phyloP scores from a whole-genome alignment of 495 filamentous ascomycete species.

The Xylaria palmicola region DNA sequence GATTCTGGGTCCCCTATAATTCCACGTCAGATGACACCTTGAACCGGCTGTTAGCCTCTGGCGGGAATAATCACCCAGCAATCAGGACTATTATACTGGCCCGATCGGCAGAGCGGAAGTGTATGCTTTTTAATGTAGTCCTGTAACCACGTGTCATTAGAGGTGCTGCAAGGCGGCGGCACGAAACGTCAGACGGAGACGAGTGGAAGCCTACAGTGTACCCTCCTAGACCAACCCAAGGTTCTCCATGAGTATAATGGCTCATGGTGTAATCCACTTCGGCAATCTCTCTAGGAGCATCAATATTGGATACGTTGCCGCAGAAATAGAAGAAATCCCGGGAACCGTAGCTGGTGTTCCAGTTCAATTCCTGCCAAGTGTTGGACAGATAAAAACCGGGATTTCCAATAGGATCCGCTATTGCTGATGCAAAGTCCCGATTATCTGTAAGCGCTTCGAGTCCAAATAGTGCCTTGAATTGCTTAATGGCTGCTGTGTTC shows the following conservation, averaged over 20 bases:
- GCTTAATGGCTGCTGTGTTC: slow-evolving; percentile 32
- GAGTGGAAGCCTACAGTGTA: slow-evolving; percentile 1
- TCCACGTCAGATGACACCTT: not conserved
- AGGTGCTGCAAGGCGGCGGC: not conserved
- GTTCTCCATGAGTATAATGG: slow-evolving; percentile 46
- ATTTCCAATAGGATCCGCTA: slow-evolving; percentile 46
- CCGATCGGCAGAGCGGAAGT: slow-evolving; percentile 40
- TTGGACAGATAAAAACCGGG: slow-evolving; percentile 47
- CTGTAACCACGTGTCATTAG: slow-evolving; percentile 13
- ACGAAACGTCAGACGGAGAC: not conserved
- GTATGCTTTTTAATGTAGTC: slow-evolving; percentile 45
- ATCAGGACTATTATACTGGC: slow-evolving; percentile 39
- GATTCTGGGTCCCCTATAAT: slow-evolving; percentile 27
- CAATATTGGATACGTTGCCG: slow-evolving; percentile 46
- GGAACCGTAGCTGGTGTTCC: slow-evolving; percentile 35
- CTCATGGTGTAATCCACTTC: slow-evolving; percentile 41
- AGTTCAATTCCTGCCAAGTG: slow-evolving; percentile 53
- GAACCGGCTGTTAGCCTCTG: not conserved
- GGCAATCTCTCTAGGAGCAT: slow-evolving; percentile 41
- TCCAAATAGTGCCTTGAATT: slow-evolving; percentile 46
- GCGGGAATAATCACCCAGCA: slow-evolving; percentile 36
- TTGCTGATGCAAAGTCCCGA: slow-evolving; percentile 46
- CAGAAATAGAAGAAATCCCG: slow-evolving; percentile 52
- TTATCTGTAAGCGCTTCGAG: slow-evolving; percentile 38
- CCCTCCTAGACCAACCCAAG: slow-evolving; percentile 35